phyloP scores from a whole-genome alignment of 768 basidiomycete species.

The Tulasnella calospora region DNA sequence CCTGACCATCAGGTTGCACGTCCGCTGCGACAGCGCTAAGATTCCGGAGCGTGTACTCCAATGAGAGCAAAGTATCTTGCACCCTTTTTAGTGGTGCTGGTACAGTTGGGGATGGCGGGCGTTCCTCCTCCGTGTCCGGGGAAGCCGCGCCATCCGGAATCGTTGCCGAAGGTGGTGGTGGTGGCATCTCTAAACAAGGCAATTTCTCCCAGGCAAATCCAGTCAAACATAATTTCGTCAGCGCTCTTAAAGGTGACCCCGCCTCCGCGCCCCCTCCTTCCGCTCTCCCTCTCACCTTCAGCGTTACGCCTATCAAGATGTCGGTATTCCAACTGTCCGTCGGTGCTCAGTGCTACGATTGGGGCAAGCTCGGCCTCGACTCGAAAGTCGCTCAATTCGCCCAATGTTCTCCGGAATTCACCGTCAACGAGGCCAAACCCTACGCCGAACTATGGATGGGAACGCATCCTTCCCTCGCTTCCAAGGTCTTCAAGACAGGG shows the following conservation, averaged over 20 bases:
- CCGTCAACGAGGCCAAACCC: conserved; percentile 62
- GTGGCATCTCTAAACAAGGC: conserved; percentile 15
- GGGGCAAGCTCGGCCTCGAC: conserved; percentile 78
- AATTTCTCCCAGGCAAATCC: neutral
- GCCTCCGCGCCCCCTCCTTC: neutral
- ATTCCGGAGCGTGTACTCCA: conserved; percentile 22
- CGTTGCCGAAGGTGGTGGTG: conserved; percentile 6
- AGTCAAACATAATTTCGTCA: neutral
- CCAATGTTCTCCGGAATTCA: conserved; percentile 58
- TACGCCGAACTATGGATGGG: conserved; percentile 99
- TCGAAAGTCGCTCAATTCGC: conserved; percentile 90
- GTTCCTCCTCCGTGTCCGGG: conserved; percentile 15
- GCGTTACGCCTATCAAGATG: neutral
- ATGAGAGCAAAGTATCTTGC: conserved; percentile 15
- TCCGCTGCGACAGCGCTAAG: conserved; percentile 25
- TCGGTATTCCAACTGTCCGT: conserved; percentile 74
- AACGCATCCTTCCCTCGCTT: conserved; percentile 77
- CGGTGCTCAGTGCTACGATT: conserved; percentile 87
- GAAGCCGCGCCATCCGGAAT: conserved; percentile 1
- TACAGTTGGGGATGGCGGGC: conserved; percentile 20
- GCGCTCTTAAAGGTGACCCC: neutral
- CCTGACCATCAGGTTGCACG: conserved; percentile 22
- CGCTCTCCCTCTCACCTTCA: neutral
- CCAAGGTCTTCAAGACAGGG: conserved; percentile 48
- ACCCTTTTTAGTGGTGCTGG: conserved; percentile 4